Evolutionary conservation across 257 asterid species (phyloP), one percentile per base, ranked within the genome.

Genomic region (Petrea volubilis): DNA sequence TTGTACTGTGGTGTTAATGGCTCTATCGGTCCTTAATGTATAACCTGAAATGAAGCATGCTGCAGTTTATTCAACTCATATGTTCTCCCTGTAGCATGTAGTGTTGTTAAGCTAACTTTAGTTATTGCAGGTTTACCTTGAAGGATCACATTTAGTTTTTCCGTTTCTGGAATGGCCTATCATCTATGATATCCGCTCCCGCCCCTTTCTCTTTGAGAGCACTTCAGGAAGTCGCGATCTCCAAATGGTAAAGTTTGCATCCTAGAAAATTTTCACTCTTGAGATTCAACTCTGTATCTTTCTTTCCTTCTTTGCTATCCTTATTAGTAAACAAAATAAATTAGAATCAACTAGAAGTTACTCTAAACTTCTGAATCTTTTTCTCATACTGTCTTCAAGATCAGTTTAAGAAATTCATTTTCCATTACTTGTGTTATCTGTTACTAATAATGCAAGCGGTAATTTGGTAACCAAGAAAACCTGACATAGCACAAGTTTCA

Each of bases 201-300:
- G 83, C 40, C 85, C 92, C 72, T 77, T 82, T 70, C 72, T 78
- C 15, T 84, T 87, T 44, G 84, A 82, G 56, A 78, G 90, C 74
- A 80, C 86, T 25, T 84, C 90, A 0, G 90, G 92, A 47, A 86
- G 90, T 78, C 86, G 88, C 36, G 88, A 84, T 25, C 90, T 86
- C 66, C 92, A 86, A 75, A 86, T 82, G 90, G 88, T 86, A 78
- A 43, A 15, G 7, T 8, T 1, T 28, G n/a, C 14, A 44, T 70
- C 67, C 31, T 29, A 31, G 27, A 41, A 20, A 5, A n/a, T 0
- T 21, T 27, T 21, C 31, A 6, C 7, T 51, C 14, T 9, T 7
- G 12, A 18, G 8, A 34, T 36, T 40, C n/a, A 28, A 29, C 43
- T 49, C 57, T 28, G 23, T 27, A 43, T 21, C 21, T 38, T 6